phyloP scores from a whole-genome alignment of 2,329 filamentous ascomycete genomes.

The Endothia cerciana region DNA sequence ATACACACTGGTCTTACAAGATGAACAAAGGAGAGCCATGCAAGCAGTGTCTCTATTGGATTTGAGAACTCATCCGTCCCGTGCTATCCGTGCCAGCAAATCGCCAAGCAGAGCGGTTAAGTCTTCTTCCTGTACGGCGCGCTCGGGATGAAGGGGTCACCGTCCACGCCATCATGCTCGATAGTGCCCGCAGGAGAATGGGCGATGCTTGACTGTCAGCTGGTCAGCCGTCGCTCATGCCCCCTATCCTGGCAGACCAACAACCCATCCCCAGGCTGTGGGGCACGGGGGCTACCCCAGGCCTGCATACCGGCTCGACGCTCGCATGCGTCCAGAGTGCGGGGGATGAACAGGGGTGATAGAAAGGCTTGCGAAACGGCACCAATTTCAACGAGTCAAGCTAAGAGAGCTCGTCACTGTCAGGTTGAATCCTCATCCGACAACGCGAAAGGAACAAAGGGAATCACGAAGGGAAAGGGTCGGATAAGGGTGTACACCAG shows the following conservation, averaged over 20 bases:
- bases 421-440: constrained; percentile 28
- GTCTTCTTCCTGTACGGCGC: constrained; percentile 9
- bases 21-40: background rate
- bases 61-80: background rate
- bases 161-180: background rate
- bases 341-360: background rate
- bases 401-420: background rate
- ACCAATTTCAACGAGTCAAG: constrained; percentile 4
- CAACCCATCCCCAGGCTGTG: background rate
- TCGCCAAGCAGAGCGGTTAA: constrained; percentile 6
- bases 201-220: background rate
- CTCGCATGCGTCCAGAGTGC: background rate
- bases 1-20: background rate
- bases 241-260: background rate
- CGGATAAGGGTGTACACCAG: constrained; percentile 24
- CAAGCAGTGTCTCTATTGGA: no score
- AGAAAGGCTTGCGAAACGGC: background rate
- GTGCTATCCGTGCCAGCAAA: background rate
- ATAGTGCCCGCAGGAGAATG: background rate
- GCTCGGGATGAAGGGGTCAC: background rate
- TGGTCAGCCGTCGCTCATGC: background rate
- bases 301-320: background rate
- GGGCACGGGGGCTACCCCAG: background rate
- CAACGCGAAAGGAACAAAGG: background rate
- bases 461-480: constrained; percentile 1